phyloP scores from a whole-genome alignment of 441 rosid species.

The Kokia cookei region DNA sequence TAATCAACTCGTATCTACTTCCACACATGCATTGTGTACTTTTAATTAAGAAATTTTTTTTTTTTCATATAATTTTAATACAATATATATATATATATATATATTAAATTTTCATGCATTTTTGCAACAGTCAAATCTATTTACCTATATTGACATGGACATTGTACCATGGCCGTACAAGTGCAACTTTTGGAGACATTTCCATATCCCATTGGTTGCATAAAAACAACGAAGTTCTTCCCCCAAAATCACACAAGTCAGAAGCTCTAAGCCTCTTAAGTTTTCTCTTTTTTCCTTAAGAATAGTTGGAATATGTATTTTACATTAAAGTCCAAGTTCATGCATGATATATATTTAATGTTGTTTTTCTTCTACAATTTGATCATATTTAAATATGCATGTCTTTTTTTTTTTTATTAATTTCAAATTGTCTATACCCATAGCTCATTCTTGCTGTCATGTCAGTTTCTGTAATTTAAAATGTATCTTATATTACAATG shows the following conservation, averaged over 20 bases:
- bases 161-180: not conserved
- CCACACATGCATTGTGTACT: not conserved
- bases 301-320: not conserved
- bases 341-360: not conserved
- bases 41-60: not conserved
- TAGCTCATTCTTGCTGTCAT: not conserved
- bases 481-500: not conserved
- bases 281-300: not conserved
- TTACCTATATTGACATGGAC: not conserved
- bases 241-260: not conserved
- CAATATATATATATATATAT: not conserved
- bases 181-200: not conserved
- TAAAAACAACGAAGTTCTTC: not conserved
- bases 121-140: no score
- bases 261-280: not conserved
- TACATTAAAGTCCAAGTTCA: not conserved
- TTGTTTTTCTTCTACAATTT: not conserved
- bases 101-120: not conserved
- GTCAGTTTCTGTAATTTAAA: not conserved
- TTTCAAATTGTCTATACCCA: not conserved
- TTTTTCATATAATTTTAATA: not conserved
- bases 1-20: not conserved
- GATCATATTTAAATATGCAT: not conserved
- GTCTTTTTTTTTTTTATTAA: not conserved
- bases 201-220: not conserved